Percentiles rank a stretch among this genome's conserved stretches.
These are phyloP conservation scores for Kuraishia ogatae DNA, from an alignment of 805 yeast genomes.

Conservation along the genomic window DNA sequence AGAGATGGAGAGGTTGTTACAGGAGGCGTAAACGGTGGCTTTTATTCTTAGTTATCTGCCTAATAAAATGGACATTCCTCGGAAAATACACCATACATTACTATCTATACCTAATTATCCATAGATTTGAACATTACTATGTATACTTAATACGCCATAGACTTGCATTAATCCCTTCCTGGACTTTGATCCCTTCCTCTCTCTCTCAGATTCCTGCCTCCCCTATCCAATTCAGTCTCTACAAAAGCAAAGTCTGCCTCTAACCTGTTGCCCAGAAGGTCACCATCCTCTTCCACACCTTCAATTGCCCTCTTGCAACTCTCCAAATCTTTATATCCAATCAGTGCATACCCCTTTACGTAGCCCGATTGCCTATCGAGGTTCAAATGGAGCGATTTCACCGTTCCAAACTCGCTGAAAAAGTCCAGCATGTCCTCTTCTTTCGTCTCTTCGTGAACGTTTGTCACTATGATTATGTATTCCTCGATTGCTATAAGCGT, in stretches of 20 bases:
- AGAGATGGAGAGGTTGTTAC: background rate
- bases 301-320: constrained; percentile 26
- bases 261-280: constrained; percentile 23
- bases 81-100: too few relatives aligned
- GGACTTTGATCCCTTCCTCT: background rate
- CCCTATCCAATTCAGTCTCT: constrained; percentile 3
- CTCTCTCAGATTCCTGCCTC: background rate
- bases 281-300: constrained; percentile 17
- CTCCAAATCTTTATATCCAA: constrained; percentile 23
- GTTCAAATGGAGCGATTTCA: constrained; percentile 29
- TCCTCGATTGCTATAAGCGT: constrained; percentile 28
- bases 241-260: constrained; percentile 31
- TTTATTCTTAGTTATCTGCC: too few relatives aligned
- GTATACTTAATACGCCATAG: too few relatives aligned
- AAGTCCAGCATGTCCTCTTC: constrained; percentile 34
- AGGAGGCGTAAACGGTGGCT: too few relatives aligned
- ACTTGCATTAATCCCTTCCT: too few relatives aligned
- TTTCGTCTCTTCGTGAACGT: constrained; percentile 34
- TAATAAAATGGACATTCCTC: too few relatives aligned
- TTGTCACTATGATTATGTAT: constrained; percentile 29
- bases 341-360: constrained; percentile 32
- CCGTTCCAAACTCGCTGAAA: constrained; percentile 30
- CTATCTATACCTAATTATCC: too few relatives aligned
- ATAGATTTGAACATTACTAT: too few relatives aligned
- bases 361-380: constrained; percentile 34